Conservation (phyloP, 306 rosid genomes). For the Cicer cuneatum region DNA sequence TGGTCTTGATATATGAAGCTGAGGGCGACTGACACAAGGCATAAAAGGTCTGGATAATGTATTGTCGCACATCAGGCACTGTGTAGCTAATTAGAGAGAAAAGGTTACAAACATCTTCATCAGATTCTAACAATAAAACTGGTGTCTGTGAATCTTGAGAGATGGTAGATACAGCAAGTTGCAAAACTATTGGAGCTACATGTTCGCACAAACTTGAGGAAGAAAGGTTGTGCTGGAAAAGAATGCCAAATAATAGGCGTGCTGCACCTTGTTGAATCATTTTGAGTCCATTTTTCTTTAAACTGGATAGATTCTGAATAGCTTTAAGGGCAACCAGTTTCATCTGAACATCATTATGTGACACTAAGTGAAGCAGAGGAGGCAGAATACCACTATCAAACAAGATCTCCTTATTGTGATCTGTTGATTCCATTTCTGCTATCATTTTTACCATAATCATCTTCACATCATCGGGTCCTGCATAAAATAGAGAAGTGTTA, state of each 20-base stretch:
- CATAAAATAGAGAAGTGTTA: conserved; percentile 30
- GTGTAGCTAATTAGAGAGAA: conserved; percentile 55
- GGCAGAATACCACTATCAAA: conserved; percentile 66
- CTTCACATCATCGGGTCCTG: conserved; percentile 79
- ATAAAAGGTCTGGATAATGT: conserved; percentile 65
- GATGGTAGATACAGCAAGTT: conserved; percentile 65
- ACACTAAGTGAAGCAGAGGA: conserved; percentile 72
- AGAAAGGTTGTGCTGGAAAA: conserved; percentile 53
- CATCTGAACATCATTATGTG: conserved; percentile 55
- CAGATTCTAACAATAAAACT: conserved; percentile 63
- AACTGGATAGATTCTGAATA: conserved; percentile 75
- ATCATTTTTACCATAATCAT: conserved; percentile 64
- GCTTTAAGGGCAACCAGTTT: conserved; percentile 68
- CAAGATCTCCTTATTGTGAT: conserved; percentile 75
- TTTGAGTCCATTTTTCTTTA: conserved; percentile 73
- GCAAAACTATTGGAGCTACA: conserved; percentile 64
- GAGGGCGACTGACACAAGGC: conserved; percentile 71
- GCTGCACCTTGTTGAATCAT: conserved; percentile 75
- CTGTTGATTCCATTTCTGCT: conserved; percentile 84
- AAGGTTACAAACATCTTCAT: conserved; percentile 66
- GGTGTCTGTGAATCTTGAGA: conserved; percentile 60
- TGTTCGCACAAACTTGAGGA: conserved; percentile 57
- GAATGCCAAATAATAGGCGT: conserved; percentile 63
- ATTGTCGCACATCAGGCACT: conserved; percentile 57
- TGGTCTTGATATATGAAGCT: conserved; percentile 61